Base-by-base conservation (phyloP, 2,329 filamentous ascomycete species). In the Pseudopyricularia javanii region DNA sequence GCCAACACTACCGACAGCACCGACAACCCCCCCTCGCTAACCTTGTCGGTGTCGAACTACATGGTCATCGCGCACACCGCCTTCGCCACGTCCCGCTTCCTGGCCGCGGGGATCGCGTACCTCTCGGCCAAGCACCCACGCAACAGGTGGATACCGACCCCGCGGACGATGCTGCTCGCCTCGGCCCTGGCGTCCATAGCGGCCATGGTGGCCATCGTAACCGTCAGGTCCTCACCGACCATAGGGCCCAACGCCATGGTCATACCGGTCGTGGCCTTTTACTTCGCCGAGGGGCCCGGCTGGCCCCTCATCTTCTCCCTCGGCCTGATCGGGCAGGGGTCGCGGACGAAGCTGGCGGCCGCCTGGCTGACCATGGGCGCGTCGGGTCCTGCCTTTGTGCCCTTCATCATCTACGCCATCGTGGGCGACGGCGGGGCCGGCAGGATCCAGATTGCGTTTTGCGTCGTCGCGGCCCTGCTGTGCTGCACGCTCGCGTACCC, bases 241-340 rank as follows among this genome's bases (percentile, higher is more conserved):
- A 12, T 45, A 14, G 40, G 40, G 9, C 68, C 75, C 0, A 74
- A 80, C 56, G 58, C 76, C 0, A 64, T 82, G 24, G 68, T 72
- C 24, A 72, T 80, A n/a, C 83, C 88, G 57, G 70, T 86, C 2
- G 73, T 83, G 37, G 60, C 91, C 28, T 85, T 86, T 57, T 83
- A 88, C 58, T 88, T 94, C 66, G 88, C 87, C 61, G 88, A 91
- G 65, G 86, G 84, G 0, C 88, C 89, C 51, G 80, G 88, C 59
- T 95, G 88, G 74, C 89, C 90, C 0, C 82, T 91, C 2, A 83
- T 93, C 55, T 89, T 90, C 59, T 82, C 86, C 3, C 76, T 93
- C 12, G 86, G 85, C 3, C 82, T 95, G 55, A 80, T 88, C 3
- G 88, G 89, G 1, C 79, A 94, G 50, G 89, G 89, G 0, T 76